These are phyloP conservation scores for Orbilia javanica DNA, from an alignment of 2,329 filamentous ascomycete species.

Conservation along the genomic window DNA sequence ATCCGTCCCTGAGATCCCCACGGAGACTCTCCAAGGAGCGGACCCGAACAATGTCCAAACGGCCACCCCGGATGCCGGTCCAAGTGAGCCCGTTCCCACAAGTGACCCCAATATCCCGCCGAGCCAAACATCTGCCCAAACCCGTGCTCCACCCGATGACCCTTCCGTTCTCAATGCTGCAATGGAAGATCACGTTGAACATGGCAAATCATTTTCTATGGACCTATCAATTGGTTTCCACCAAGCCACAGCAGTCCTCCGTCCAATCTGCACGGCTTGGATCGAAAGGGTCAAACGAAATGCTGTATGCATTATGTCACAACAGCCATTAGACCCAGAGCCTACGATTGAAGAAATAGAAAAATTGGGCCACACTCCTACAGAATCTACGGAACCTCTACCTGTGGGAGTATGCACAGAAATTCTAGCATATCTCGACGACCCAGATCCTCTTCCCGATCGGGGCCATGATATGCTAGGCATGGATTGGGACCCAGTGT, in stretches of 20 bases:
- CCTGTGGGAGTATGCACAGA: conserved; percentile 24
- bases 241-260: conserved; percentile 33
- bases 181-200: conserved; percentile 42
- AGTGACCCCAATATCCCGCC: background rate
- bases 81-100: background rate
- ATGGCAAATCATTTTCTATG: conserved; percentile 4
- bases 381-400: conserved; percentile 40
- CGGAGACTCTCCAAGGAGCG: conserved; percentile 41
- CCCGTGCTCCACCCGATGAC: conserved; percentile 1
- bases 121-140: background rate
- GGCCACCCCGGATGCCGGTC: no score
- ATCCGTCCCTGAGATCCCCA: conserved; percentile 48
- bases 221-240: conserved; percentile 37
- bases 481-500: conserved; percentile 44
- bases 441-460: conserved; percentile 28
- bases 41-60: conserved; percentile 23
- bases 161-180: conserved; percentile 27
- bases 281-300: conserved; percentile 50
- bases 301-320: conserved; percentile 15
- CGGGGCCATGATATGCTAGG: conserved; percentile 43
- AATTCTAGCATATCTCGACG: conserved; percentile 28
- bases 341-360: conserved; percentile 41
- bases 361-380: conserved; percentile 39
- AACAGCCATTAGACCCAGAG: conserved; percentile 33
- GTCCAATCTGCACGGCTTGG: conserved; percentile 42